phyloP scores from a whole-genome alignment of 176 grass and related monocot genomes.

The Musa itinerans region DNA sequence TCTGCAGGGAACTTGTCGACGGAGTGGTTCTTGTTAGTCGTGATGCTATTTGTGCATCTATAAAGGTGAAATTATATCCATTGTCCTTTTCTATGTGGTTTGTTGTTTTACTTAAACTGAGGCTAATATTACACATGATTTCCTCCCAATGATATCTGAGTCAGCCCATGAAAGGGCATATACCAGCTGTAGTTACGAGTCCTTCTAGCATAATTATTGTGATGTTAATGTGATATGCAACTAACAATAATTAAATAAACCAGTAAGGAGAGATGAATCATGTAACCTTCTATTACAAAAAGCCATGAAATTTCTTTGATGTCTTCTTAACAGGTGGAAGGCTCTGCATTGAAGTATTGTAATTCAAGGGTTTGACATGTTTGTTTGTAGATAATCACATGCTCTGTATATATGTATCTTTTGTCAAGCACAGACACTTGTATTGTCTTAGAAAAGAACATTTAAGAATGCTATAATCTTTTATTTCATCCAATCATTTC shows the following conservation, averaged over 20 bases:
- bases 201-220: background rate
- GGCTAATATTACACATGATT: background rate
- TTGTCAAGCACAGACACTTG: too few species aligned
- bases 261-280: too few species aligned
- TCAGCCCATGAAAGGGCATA: background rate
- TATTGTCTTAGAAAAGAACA: too few species aligned
- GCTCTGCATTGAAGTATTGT: too few species aligned
- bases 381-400: too few species aligned
- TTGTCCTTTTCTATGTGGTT: background rate
- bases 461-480: too few species aligned
- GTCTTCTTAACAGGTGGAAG: too few species aligned
- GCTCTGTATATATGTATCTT: too few species aligned
- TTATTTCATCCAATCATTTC: too few species aligned
- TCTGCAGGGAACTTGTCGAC: conserved; percentile 88
- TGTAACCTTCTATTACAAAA: too few species aligned
- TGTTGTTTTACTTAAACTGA: background rate
- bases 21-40: conserved; percentile 84
- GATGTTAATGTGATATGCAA: background rate
- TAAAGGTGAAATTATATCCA: conserved; percentile 50
- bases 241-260: background rate
- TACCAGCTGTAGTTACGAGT: background rate
- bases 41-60: conserved; percentile 99
- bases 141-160: background rate
- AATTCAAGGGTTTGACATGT: too few species aligned
- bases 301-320: too few species aligned